phyloP scores from a whole-genome alignment of 2,329 filamentous ascomycete genomes.

The Ophiostoma pallidulum region DNA sequence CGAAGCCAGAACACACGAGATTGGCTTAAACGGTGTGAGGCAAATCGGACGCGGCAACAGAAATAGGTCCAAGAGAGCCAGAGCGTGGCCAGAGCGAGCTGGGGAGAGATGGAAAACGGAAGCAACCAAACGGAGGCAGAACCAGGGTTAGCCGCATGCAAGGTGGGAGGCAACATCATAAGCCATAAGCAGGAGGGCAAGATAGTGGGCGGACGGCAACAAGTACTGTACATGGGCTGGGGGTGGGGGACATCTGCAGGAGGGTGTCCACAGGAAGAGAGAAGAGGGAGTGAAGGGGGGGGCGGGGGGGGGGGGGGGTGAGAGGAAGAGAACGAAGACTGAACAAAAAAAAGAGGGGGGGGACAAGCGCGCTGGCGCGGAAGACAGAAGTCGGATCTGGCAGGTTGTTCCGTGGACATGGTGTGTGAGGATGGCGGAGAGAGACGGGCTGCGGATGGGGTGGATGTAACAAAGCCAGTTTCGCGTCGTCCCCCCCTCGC shows the following conservation, averaged over 20 bases:
- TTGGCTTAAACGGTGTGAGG: not conserved
- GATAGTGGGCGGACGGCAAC: slow-evolving; percentile 3
- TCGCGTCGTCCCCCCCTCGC: not conserved
- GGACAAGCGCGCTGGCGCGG: slow-evolving; percentile 33
- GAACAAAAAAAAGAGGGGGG: slow-evolving; percentile 9
- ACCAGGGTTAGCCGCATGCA: slow-evolving; percentile 13
- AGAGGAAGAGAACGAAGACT: slow-evolving; percentile 4
- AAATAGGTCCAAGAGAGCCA: slow-evolving; percentile 4
- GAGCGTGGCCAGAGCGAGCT: not conserved
- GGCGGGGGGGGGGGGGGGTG: slow-evolving; percentile 5
- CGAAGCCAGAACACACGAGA: too few relatives aligned
- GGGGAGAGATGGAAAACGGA: slow-evolving; percentile 5
- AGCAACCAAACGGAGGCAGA: slow-evolving; percentile 11
- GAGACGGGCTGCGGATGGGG: not conserved
- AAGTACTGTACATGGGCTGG: slow-evolving; percentile 13
- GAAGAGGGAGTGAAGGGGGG: not conserved
- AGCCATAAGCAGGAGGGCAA: not conserved
- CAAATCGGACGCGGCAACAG: not conserved
- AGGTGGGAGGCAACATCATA: not conserved
- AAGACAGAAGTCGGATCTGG: slow-evolving; percentile 25
- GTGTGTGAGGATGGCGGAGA: not conserved
- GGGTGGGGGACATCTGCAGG: slow-evolving; percentile 4
- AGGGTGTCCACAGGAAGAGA: slow-evolving; percentile 10
- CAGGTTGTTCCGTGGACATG: slow-evolving; percentile 7
- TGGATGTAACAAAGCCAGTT: not conserved